Evolutionary conservation across 2,329 filamentous ascomycete species (phyloP).

Genomic region (Anthostomella pinea): DNA sequence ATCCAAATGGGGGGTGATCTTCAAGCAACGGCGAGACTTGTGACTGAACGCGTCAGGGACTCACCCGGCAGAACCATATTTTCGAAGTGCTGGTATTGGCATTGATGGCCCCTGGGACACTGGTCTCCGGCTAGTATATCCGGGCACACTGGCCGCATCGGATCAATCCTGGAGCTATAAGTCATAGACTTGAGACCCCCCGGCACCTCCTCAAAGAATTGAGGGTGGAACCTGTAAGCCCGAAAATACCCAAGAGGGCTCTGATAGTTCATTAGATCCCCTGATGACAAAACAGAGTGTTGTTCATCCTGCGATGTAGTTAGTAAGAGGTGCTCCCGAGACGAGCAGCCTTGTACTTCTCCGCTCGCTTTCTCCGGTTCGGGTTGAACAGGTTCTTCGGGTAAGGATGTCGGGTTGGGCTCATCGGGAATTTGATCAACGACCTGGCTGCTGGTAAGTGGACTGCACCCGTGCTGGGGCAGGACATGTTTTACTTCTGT

Average conservation of each 20-base stretch:
- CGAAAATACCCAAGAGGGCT: constrained; percentile 81
- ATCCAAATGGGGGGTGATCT: constrained; percentile 38
- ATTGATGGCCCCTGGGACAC: constrained; percentile 69
- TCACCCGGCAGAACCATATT: constrained; percentile 72
- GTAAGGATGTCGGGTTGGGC: constrained; percentile 16
- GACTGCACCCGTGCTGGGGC: constrained; percentile 4
- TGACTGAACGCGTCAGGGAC: constrained; percentile 49
- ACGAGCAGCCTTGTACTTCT: constrained; percentile 33
- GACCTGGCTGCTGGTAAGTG: constrained; percentile 15
- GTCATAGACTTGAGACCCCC: constrained; percentile 86
- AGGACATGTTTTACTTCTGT: constrained; percentile 18
- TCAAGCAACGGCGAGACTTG: constrained; percentile 28
- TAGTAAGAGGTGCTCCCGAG: constrained; percentile 28
- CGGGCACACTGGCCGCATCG: constrained; percentile 69
- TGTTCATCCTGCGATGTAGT: constrained; percentile 27
- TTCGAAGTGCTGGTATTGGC: constrained; percentile 76
- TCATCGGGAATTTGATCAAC: constrained; percentile 22
- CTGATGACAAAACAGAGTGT: constrained; percentile 10
- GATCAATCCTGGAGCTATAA: constrained; percentile 88
- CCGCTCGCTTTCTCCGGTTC: constrained; percentile 16
- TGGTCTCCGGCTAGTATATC: constrained; percentile 67
- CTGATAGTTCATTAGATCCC: constrained; percentile 64
- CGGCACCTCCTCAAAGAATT: constrained; percentile 64
- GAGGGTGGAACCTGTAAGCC: constrained; percentile 85
- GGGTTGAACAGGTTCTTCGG: constrained; percentile 5